phyloP scores from a whole-genome alignment of 148 eudicot genomes.

The Rhododendron simsii region DNA sequence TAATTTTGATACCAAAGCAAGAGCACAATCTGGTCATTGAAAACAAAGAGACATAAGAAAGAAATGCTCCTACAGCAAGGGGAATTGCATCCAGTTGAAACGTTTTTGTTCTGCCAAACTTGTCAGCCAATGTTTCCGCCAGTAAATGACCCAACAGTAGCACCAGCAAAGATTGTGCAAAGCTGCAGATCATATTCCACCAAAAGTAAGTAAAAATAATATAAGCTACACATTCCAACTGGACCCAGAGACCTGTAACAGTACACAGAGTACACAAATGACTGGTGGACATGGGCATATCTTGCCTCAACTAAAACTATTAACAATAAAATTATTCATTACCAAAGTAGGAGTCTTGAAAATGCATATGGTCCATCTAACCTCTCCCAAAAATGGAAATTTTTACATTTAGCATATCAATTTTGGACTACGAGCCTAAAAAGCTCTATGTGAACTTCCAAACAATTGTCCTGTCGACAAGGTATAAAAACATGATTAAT shows the following conservation, averaged over 20 bases:
- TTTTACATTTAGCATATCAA: background rate
- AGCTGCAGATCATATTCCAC: background rate
- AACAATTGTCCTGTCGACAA: no score
- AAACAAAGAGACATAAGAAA: no score
- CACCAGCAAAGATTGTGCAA: background rate
- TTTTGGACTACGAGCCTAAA: no score
- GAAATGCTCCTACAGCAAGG: no score
- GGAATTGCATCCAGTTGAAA: no score
- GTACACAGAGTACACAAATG: background rate
- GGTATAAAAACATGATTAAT: background rate
- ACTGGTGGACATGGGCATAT: background rate
- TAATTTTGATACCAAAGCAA: no score
- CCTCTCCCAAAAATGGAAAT: background rate
- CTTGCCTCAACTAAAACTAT: background rate
- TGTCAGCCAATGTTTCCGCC: no score
- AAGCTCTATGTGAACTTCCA: no score
- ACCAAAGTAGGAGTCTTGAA: background rate
- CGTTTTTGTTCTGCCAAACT: no score
- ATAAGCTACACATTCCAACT: background rate
- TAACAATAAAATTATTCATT: background rate
- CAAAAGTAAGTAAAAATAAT: background rate
- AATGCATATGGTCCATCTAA: background rate
- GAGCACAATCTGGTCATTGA: no score
- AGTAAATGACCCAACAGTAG: no score
- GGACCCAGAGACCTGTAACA: background rate